A percentile compares a stretch with the other conserved stretches of the same genome.
phyloP scores from a whole-genome alignment of 768 basidiomycete genomes.

The Vararia minispora region DNA sequence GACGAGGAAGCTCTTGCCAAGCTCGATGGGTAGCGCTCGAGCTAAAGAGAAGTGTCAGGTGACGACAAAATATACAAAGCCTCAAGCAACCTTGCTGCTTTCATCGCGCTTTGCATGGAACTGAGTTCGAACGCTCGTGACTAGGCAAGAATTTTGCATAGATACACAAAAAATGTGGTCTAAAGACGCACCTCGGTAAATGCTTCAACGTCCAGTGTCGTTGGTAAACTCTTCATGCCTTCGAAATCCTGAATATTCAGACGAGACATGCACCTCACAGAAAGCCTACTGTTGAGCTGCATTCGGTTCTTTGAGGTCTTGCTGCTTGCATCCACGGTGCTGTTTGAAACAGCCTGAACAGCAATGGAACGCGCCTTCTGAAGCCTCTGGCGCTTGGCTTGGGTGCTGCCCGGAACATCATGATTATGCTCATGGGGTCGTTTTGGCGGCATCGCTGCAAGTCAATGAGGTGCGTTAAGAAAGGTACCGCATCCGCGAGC shows the following conservation, averaged over 20 bases:
- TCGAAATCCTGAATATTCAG: too few relatives aligned
- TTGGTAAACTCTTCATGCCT: constrained; percentile 57
- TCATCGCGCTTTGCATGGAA: constrained; percentile 84
- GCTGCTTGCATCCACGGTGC: too few relatives aligned
- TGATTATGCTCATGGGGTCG: too few relatives aligned
- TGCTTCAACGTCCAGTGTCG: constrained; percentile 74
- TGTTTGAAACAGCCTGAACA: too few relatives aligned
- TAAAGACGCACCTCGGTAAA: constrained; percentile 59
- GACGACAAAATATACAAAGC: background rate
- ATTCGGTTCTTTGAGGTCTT: too few relatives aligned
- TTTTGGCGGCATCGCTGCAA: too few relatives aligned
- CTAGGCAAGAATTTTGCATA: constrained; percentile 26
- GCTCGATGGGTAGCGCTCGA: constrained; percentile 64
- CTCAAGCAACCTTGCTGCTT: constrained; percentile 50
- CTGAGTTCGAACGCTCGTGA: constrained; percentile 81
- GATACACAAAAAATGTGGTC: background rate
- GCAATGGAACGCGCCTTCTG: too few relatives aligned
- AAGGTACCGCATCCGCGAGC: too few relatives aligned
- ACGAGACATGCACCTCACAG: background rate
- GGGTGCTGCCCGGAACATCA: too few relatives aligned
- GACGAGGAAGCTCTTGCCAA: constrained; percentile 90
- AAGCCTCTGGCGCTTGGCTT: too few relatives aligned
- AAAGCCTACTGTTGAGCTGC: constrained; percentile 29
- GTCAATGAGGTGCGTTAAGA: too few relatives aligned
- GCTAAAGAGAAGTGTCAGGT: constrained; percentile 25